Conservation (phyloP, 768 basidiomycete species). For the Leucosporidium creatinivorum region DNA sequence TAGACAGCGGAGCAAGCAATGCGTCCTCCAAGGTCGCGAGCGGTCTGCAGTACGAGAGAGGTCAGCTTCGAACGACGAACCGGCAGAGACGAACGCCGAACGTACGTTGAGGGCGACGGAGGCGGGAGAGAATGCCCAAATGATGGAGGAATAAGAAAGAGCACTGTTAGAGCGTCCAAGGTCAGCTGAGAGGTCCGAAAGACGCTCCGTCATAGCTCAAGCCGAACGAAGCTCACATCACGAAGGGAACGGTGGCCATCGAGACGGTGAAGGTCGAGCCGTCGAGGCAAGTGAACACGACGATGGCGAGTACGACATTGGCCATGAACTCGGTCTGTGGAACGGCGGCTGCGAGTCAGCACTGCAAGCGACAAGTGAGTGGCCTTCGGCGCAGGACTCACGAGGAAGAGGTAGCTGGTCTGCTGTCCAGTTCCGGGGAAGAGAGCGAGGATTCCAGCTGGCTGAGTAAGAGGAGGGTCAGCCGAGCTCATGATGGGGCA, state of each 20-base stretch:
- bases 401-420: constrained; percentile 15
- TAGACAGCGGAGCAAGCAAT: neutral
- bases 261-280: constrained; percentile 28
- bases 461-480: neutral
- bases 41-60: neutral
- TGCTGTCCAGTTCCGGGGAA: constrained; percentile 14
- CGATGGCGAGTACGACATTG: constrained; percentile 32
- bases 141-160: constrained; percentile 20
- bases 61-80: neutral
- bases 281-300: constrained; percentile 35
- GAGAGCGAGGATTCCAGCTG: constrained; percentile 24
- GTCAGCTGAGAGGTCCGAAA: neutral
- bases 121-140: constrained; percentile 12
- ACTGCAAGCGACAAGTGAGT: neutral
- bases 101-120: constrained; percentile 29
- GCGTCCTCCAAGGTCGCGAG: neutral
- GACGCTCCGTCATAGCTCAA: neutral
- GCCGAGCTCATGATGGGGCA: neutral
- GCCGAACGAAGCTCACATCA: constrained; percentile 24
- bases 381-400: neutral
- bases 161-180: neutral
- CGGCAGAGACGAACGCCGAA: neutral
- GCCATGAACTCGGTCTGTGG: constrained; percentile 26
- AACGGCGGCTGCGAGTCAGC: neutral
- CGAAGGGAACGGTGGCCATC: constrained; percentile 21